Evolutionary conservation across 768 basidiomycete genomes (phyloP).

Genomic region (Russula sp.): DNA sequence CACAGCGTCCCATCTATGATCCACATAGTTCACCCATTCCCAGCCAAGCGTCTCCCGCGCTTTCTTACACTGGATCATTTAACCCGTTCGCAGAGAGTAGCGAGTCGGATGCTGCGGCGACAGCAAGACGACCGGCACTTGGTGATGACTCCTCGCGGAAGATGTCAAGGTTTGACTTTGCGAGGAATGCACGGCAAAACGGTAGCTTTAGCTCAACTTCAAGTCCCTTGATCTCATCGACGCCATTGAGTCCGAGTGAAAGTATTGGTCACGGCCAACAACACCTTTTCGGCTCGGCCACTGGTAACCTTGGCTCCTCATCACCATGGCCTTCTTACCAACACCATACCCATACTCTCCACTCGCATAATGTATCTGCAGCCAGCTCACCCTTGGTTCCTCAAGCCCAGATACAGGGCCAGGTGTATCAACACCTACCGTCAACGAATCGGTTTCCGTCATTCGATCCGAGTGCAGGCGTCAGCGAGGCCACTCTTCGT

Average conservation of each 20-base stretch:
- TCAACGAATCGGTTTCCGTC: slow-evolving; percentile 47
- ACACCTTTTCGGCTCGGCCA: slow-evolving; percentile 29
- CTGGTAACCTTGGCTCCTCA: slow-evolving; percentile 34
- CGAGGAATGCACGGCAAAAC: slow-evolving; percentile 31
- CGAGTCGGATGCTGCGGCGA: slow-evolving; percentile 39
- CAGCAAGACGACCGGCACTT: slow-evolving; percentile 36
- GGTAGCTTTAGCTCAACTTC: slow-evolving; percentile 58
- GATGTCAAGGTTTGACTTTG: slow-evolving; percentile 78
- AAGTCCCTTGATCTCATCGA: slow-evolving; percentile 52
- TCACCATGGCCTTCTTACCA: slow-evolving; percentile 42
- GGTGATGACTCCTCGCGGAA: slow-evolving; percentile 60
- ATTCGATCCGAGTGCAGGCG: slow-evolving; percentile 41
- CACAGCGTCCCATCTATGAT: slow-evolving; percentile 52
- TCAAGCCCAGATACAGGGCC: slow-evolving; percentile 36
- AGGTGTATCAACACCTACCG: slow-evolving; percentile 31
- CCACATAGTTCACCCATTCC: slow-evolving; percentile 42
- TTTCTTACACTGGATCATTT: slow-evolving; percentile 67
- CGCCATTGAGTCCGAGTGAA: slow-evolving; percentile 45
- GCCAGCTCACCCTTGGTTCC: slow-evolving; percentile 44
- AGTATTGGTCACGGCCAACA: slow-evolving; percentile 46
- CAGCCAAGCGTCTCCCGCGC: slow-evolving; percentile 40
- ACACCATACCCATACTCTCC: slow-evolving; percentile 38
- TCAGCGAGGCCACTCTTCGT: slow-evolving; percentile 73
- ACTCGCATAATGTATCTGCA: slow-evolving; percentile 36
- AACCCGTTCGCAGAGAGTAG: slow-evolving; percentile 68